These are phyloP conservation scores for Alternaria sp. DNA, from an alignment of 2,329 filamentous ascomycete species.

Conservation along the genomic window DNA sequence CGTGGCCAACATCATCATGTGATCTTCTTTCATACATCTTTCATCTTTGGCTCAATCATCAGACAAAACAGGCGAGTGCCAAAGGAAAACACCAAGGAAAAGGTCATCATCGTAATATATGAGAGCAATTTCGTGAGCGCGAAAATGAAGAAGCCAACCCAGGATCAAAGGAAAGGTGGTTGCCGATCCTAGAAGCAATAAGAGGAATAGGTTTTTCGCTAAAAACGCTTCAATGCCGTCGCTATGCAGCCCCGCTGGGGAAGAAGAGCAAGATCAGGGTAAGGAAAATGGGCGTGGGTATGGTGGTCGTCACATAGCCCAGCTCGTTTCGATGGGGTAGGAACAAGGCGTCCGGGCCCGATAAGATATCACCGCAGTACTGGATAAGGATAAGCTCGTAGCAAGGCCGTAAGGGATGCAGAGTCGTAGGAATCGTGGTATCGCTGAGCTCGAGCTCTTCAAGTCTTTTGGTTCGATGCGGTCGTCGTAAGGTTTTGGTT, in stretches of 20 bases:
- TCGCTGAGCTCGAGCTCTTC: constrained; percentile 48
- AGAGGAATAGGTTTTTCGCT: constrained; percentile 25
- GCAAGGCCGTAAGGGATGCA: constrained; percentile 11
- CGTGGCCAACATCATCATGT: constrained; percentile 11
- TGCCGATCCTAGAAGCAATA: constrained; percentile 3
- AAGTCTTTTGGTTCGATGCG: constrained; percentile 34
- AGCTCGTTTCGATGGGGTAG: background rate
- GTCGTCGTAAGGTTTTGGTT: constrained; percentile 8
- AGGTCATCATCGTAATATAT: background rate
- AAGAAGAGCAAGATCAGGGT: constrained; percentile 25
- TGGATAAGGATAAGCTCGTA: background rate
- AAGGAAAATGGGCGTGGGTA: constrained; percentile 11
- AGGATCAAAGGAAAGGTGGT: constrained; percentile 2
- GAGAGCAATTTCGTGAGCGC: background rate
- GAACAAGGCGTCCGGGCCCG: background rate
- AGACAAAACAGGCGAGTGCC: background rate
- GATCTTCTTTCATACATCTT: constrained; percentile 19
- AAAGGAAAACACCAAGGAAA: background rate
- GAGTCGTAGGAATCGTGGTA: constrained; percentile 32
- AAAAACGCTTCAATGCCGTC: constrained; percentile 46
- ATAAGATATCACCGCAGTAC: background rate
- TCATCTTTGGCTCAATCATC: constrained; percentile 14
- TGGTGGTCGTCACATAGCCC: background rate
- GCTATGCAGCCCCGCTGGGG: constrained; percentile 42
- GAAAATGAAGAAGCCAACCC: background rate